These are phyloP conservation scores for Penicillium paxilli DNA, from an alignment of 495 filamentous ascomycete species.

Conservation along the genomic window DNA sequence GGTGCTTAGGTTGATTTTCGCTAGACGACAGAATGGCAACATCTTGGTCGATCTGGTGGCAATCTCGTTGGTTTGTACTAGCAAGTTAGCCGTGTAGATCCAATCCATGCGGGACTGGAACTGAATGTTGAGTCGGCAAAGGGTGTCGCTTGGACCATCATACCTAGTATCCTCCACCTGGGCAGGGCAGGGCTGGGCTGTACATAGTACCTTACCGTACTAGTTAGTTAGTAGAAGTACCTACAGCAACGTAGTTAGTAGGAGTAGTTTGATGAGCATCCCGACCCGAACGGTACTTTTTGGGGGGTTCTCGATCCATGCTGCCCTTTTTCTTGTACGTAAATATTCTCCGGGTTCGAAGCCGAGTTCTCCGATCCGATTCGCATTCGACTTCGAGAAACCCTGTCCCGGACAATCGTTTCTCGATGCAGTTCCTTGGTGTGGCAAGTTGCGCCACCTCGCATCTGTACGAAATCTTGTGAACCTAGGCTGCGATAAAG, in stretches of 20 bases:
- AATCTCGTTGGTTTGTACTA: neutral
- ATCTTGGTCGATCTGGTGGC: slow-evolving; percentile 1
- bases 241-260: no score
- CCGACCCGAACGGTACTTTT: neutral
- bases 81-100: neutral
- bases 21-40: neutral
- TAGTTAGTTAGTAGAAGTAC: no score
- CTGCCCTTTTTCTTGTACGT: neutral
- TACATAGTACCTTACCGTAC: neutral
- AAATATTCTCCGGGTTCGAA: neutral
- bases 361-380: neutral
- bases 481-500: neutral
- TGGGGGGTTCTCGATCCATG: no score
- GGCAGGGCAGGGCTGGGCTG: no score
- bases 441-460: slow-evolving; percentile 16
- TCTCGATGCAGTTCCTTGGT: slow-evolving; percentile 1
- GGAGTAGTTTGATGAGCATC: neutral
- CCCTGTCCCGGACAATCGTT: slow-evolving; percentile 3
- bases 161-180: no score
- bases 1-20: neutral
- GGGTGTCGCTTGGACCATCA: neutral
- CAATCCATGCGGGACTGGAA: neutral
- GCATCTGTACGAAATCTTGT: neutral
- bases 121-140: neutral
- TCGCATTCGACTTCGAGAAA: neutral